Evolutionary conservation across 805 yeast genomes (phyloP).

Genomic region (Metschnikowia kunwiensis): DNA sequence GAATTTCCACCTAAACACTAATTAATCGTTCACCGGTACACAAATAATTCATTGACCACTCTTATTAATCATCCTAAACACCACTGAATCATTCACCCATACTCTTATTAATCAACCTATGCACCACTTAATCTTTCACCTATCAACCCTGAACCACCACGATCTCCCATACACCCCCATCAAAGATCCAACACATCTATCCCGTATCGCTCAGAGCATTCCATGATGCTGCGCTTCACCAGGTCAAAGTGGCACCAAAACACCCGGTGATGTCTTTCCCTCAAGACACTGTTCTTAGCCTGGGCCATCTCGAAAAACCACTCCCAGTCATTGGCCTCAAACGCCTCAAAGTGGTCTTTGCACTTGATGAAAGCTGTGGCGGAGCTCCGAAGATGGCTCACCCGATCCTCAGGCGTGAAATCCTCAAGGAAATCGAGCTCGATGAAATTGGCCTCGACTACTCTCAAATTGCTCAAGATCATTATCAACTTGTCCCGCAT

Average conservation of each 20-base stretch:
- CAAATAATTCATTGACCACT: too few relatives aligned
- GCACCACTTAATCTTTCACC: too few relatives aligned
- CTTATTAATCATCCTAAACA: too few relatives aligned
- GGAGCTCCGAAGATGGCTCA: neutral
- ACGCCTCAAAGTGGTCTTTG: constrained; percentile 2
- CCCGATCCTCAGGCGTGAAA: neutral
- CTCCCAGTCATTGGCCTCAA: constrained; percentile 2
- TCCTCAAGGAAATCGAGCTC: constrained; percentile 1
- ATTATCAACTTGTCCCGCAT: constrained; percentile 5
- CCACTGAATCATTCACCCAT: too few relatives aligned
- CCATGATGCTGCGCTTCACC: neutral
- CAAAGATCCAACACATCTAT: neutral
- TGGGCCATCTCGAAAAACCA: constrained; percentile 2
- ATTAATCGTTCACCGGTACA: too few relatives aligned
- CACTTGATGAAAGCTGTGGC: neutral
- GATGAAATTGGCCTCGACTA: neutral
- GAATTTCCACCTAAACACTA: too few relatives aligned
- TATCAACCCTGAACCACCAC: too few relatives aligned
- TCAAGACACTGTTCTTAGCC: neutral
- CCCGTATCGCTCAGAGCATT: constrained; percentile 1
- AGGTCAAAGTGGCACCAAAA: constrained; percentile 1
- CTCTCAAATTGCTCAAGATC: constrained; percentile 2
- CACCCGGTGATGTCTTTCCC: neutral
- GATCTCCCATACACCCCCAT: too few relatives aligned
- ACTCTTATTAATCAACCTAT: too few relatives aligned